Conservation (phyloP, 2,329 filamentous ascomycete genomes). For the Phyllosticta citriasiana region DNA sequence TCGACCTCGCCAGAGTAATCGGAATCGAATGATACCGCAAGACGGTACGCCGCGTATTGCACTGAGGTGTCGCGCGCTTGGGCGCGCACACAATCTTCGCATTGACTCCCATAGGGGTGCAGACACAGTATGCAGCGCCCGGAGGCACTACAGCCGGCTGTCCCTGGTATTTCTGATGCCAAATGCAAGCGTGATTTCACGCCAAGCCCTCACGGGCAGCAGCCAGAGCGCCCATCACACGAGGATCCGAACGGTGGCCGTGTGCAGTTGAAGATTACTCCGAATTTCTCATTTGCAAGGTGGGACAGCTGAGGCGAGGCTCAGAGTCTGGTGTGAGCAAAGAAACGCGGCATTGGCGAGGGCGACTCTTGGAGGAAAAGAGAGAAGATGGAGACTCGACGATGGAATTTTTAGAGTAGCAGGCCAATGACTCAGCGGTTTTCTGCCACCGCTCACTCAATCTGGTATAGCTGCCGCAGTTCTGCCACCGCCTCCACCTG, state of each 20-base stretch:
- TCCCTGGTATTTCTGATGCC: slow-evolving; percentile 87
- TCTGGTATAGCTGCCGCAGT: not conserved
- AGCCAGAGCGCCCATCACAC: slow-evolving; percentile 27
- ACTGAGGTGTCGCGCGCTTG: slow-evolving; percentile 65
- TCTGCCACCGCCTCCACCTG: not conserved
- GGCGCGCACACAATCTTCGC: slow-evolving; percentile 71
- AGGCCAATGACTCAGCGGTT: not conserved
- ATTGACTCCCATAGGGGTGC: slow-evolving; percentile 76
- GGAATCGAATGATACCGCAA: slow-evolving; percentile 72
- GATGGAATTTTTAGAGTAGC: slow-evolving; percentile 3
- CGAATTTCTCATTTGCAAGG: slow-evolving; percentile 95
- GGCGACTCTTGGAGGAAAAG: slow-evolving; percentile 59
- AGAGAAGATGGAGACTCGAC: slow-evolving; percentile 16
- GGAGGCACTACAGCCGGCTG: slow-evolving; percentile 22
- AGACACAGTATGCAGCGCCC: slow-evolving; percentile 13
- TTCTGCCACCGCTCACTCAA: slow-evolving; percentile 3
- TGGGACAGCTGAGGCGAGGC: slow-evolving; percentile 18
- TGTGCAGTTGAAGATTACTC: slow-evolving; percentile 76
- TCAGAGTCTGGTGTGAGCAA: slow-evolving; percentile 65
- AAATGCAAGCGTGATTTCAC: slow-evolving; percentile 72
- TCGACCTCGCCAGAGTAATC: slow-evolving; percentile 80
- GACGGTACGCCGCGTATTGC: slow-evolving; percentile 80
- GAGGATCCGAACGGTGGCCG: slow-evolving; percentile 24
- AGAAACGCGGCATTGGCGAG: slow-evolving; percentile 91
- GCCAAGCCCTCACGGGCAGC: slow-evolving; percentile 81